These are phyloP conservation scores for Metschnikowia matae DNA, from an alignment of 805 yeast genomes.

Conservation along the genomic window DNA sequence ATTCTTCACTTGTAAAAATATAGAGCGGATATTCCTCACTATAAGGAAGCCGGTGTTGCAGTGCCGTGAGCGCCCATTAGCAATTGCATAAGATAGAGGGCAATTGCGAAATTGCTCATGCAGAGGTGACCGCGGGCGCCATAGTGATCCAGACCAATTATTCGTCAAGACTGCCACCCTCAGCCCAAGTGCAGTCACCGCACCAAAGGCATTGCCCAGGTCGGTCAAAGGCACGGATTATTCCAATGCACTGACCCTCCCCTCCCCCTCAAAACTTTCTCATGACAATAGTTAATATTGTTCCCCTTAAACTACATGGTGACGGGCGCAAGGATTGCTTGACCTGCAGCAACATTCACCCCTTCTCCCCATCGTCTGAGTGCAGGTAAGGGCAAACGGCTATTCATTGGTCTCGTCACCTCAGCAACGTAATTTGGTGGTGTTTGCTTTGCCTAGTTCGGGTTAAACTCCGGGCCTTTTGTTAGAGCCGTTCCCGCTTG, in stretches of 20 bases:
- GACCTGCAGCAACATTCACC: not conserved
- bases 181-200: not conserved
- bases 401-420: not conserved
- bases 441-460: not conserved
- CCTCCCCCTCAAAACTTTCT: not conserved
- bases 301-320: not conserved
- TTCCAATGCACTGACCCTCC: not conserved
- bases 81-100: not conserved
- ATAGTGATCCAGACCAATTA: not conserved
- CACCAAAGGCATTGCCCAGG: not conserved
- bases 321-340: not conserved
- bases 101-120: constrained; percentile 2
- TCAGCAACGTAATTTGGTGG: not conserved
- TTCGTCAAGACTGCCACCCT: not conserved
- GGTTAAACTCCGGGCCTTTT: not conserved
- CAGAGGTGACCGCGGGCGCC: not conserved
- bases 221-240: not conserved
- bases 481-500: not conserved
- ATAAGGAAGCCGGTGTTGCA: too few species aligned
- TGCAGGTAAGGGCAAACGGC: not conserved
- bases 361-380: too few species aligned
- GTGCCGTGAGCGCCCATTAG: not conserved
- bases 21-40: too few species aligned
- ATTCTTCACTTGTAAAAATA: too few species aligned
- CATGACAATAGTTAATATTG: not conserved